Evolutionary conservation across 768 basidiomycete species (phyloP).

Genomic region (Dendrothele bispora): DNA sequence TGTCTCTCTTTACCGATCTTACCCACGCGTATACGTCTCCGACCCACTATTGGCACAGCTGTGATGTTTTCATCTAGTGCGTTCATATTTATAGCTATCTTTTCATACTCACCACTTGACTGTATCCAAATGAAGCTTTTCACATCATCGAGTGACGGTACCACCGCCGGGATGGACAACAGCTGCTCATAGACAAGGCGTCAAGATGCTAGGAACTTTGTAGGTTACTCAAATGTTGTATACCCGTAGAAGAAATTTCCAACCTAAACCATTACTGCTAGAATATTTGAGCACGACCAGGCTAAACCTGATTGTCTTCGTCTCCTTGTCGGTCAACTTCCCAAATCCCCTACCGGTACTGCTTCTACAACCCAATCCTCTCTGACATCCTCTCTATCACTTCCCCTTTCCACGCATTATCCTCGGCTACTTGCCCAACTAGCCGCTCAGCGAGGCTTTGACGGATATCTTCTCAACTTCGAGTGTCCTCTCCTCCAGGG

Average conservation of each 20-base stretch:
- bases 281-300: slow-evolving; percentile 62
- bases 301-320: slow-evolving; percentile 63
- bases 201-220: slow-evolving; percentile 79
- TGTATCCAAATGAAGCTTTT: slow-evolving; percentile 62
- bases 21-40: too few species aligned
- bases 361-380: slow-evolving; percentile 31
- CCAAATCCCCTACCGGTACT: slow-evolving; percentile 46
- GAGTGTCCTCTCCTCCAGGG: slow-evolving; percentile 57
- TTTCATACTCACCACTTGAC: not conserved
- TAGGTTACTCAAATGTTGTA: slow-evolving; percentile 33
- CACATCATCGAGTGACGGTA: slow-evolving; percentile 76
- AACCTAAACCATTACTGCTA: slow-evolving; percentile 24
- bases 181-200: slow-evolving; percentile 78
- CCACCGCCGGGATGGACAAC: slow-evolving; percentile 81
- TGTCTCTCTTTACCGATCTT: too few species aligned
- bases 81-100: slow-evolving; percentile 15
- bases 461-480: slow-evolving; percentile 82
- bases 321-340: slow-evolving; percentile 60
- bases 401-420: slow-evolving; percentile 67
- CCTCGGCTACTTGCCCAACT: slow-evolving; percentile 67
- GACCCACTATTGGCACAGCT: slow-evolving; percentile 73
- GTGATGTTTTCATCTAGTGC: slow-evolving; percentile 77
- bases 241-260: not conserved
- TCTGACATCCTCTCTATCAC: slow-evolving; percentile 31
- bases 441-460: slow-evolving; percentile 74